Evolutionary conservation across 2,329 filamentous ascomycete genomes (phyloP).

Genomic region (Aspergillus quadricinctus): DNA sequence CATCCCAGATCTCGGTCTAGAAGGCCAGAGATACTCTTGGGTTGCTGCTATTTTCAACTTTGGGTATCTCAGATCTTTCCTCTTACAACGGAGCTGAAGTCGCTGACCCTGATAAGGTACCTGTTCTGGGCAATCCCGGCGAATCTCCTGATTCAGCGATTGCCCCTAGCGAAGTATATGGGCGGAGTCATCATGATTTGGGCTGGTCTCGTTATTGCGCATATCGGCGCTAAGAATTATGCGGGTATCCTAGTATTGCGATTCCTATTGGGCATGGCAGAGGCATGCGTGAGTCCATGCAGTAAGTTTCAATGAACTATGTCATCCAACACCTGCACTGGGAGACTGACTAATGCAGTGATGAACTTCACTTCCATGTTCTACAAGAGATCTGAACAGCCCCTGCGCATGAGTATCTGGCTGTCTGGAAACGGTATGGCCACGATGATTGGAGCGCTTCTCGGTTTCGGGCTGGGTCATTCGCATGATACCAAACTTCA

Average conservation of each 20-base stretch:
- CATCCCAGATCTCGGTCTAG: constrained; percentile 39
- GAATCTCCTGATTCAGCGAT: constrained; percentile 40
- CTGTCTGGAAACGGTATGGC: constrained; percentile 35
- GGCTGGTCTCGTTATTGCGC: constrained; percentile 37
- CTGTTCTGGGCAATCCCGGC: constrained; percentile 36
- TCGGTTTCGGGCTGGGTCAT: constrained; percentile 34
- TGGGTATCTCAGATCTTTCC: constrained; percentile 31
- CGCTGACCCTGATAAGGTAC: neutral
- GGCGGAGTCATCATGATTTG: constrained; percentile 40
- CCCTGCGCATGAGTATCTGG: constrained; percentile 33
- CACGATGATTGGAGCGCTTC: constrained; percentile 34
- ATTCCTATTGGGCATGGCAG: constrained; percentile 44
- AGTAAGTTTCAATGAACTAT: constrained; percentile 13
- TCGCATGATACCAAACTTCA: constrained; percentile 21
- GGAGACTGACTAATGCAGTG: constrained; percentile 14
- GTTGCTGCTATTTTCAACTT: constrained; percentile 44
- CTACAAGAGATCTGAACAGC: constrained; percentile 36
- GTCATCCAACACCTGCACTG: neutral
- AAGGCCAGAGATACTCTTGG: constrained; percentile 43
- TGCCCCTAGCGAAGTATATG: constrained; percentile 41
- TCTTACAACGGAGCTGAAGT: neutral
- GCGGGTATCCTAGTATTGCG: constrained; percentile 44
- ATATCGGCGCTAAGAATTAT: constrained; percentile 38
- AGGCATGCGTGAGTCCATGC: constrained; percentile 33
- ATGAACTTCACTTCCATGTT: constrained; percentile 37